Base-by-base conservation (phyloP, 2,329 filamentous ascomycete species). In the Colletotrichum sp. region DNA sequence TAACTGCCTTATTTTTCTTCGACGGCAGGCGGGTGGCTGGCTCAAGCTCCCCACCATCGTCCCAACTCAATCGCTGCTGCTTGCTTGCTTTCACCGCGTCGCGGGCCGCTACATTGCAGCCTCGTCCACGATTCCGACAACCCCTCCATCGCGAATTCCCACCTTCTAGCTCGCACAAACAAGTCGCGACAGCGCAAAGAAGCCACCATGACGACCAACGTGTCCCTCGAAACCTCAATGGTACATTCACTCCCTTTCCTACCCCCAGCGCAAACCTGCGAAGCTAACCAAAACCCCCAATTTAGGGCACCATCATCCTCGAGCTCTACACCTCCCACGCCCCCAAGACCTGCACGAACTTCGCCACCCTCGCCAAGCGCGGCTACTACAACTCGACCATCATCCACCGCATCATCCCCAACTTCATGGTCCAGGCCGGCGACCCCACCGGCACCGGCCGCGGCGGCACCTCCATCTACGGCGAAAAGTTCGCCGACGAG, bases 351-450 rank as follows among this genome's bases (percentile, higher is more conserved):
- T 98, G 95, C 90, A 91, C 90, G 76, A 98, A 99, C 90, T 99
- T 99, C 87, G 84, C 90, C 30, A 94, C 94, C 6, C 94, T 99
- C 68, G 92, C 93, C 24, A 88, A 91, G 77, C 91, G 96, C 80
- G 95, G 95, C 80, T 99, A 98, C 91, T 99, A 98, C 91, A 92
- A 97, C 87, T 88, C 87, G 83, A 92, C 94, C 75, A 87, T 96
- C 82, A 96, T 99, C 90, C 97, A 99, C 88, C 96, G 97, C 84
- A 93, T 99, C 80, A 99, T 99, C 82, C 93, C 95, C 68, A 92
- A 95, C 86, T 99, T 99, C 89, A 99, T 99, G 96, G 90, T 98
- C 74, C 96, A 99, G 87, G 95, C 94, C 77, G 96, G 96, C 75
- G 97, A 99, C 84, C 96, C 96, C 2, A 98, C 96, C 0, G 96